Percentiles rank a stretch among this genome's conserved stretches.
Conservation (phyloP, 192 early-diverging fungal genomes). For the Coemansia sp. region DNA sequence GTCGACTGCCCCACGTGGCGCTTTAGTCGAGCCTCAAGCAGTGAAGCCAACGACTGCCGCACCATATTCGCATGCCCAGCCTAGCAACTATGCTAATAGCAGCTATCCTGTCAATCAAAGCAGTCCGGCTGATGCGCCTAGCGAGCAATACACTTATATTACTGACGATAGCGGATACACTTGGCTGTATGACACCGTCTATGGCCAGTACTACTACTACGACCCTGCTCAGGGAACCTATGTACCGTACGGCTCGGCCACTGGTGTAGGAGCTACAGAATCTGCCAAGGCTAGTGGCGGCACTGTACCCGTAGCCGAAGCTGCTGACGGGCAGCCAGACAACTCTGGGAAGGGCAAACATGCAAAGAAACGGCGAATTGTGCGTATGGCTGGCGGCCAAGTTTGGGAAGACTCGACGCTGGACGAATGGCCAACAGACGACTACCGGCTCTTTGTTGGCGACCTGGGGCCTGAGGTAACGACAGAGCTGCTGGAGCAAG, state of each 20-base stretch:
- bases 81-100: neutral
- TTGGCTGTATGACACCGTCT: conserved; percentile 37
- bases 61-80: neutral
- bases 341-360: conserved; percentile 36
- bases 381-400: conserved; percentile 86
- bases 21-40: neutral
- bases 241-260: conserved; percentile 20
- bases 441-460: conserved; percentile 91
- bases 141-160: conserved; percentile 46
- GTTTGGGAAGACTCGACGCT: conserved; percentile 90
- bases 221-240: conserved; percentile 26
- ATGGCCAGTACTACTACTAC: conserved; percentile 53
- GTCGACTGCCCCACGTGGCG: neutral
- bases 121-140: neutral
- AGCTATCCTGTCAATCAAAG: neutral
- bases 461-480: conserved; percentile 94
- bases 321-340: conserved; percentile 13
- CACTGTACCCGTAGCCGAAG: neutral
- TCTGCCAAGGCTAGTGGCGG: neutral
- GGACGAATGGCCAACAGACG: conserved; percentile 84
- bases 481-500: conserved; percentile 71
- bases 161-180: conserved; percentile 44
- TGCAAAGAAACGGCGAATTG: conserved; percentile 61
- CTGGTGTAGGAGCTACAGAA: neutral
- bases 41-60: neutral